A percentile compares a stretch with the other conserved stretches of the same genome.
Evolutionary conservation across 352 stramenopile genomes (phyloP).

Genomic region (Globisporangium abappressorium): DNA sequence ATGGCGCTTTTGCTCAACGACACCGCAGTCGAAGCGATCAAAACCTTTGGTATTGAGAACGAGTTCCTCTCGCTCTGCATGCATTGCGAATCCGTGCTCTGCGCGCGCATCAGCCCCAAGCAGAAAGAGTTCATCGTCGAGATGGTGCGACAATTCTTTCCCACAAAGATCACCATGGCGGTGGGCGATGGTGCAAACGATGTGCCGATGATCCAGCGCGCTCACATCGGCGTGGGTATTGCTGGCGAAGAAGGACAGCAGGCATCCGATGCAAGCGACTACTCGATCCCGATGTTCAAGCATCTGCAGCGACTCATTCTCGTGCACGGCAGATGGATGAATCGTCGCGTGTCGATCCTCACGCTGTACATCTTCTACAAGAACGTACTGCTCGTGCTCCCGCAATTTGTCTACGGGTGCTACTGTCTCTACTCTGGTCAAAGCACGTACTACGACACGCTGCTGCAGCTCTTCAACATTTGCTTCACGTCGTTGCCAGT

Average conservation of each 20-base stretch:
- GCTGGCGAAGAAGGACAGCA: conserved; percentile 70
- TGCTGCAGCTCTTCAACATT: conserved; percentile 81
- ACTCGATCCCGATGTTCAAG: conserved; percentile 86
- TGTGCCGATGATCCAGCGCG: conserved; percentile 90
- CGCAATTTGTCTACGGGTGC: conserved; percentile 73
- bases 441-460: conserved; percentile 70
- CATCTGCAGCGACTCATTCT: conserved; percentile 83
- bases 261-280: conserved; percentile 88
- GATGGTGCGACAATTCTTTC: conserved; percentile 71
- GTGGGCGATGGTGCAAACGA: conserved; percentile 92
- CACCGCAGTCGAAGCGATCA: conserved; percentile 42
- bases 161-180: conserved; percentile 63
- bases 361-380: conserved; percentile 90
- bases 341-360: conserved; percentile 56
- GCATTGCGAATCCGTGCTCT: conserved; percentile 93
- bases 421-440: conserved; percentile 78
- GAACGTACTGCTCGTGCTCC: conserved; percentile 76
- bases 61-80: conserved; percentile 48
- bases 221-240: conserved; percentile 65
- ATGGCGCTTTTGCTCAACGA: conserved; percentile 52
- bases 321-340: conserved; percentile 83
- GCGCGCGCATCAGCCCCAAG: conserved; percentile 94
- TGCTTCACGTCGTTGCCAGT: conserved; percentile 75
- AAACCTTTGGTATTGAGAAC: conserved; percentile 30
- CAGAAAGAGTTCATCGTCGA: conserved; percentile 97